phyloP scores from a whole-genome alignment of 73 alveolate genomes.

The Tetrahymena elliotti region DNA sequence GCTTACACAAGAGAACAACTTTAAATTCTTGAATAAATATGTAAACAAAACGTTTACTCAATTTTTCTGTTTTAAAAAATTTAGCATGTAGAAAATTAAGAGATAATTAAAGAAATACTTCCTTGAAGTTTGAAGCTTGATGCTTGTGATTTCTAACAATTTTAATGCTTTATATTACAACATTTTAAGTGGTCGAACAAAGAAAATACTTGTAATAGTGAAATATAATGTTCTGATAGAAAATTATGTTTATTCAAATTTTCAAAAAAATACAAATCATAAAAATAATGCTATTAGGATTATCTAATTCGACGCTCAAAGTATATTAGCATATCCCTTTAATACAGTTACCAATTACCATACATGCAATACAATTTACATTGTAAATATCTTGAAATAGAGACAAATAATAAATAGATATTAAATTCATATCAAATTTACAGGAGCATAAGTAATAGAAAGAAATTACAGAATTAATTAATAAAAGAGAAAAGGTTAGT shows the following conservation, averaged over 20 bases:
- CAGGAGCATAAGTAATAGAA: background rate
- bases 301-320: background rate
- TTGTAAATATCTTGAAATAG: background rate
- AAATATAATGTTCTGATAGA: too few species aligned
- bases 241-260: background rate
- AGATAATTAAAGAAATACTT: too few species aligned
- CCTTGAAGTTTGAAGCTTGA: too few species aligned
- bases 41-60: too few species aligned
- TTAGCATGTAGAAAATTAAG: too few species aligned
- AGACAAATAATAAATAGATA: background rate
- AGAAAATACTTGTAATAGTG: background rate
- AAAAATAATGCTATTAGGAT: background rate
- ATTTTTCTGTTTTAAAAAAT: too few species aligned
- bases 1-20: too few species aligned
- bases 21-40: too few species aligned
- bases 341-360: background rate
- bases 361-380: background rate
- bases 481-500: too few species aligned
- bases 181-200: background rate
- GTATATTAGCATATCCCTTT: background rate
- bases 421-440: background rate
- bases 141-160: background rate
- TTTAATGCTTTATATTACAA: background rate
- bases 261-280: too few species aligned
- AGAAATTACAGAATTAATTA: background rate